These are phyloP conservation scores for Termitomyces sp. DNA, from an alignment of 768 basidiomycete species.

Conservation along the genomic window DNA sequence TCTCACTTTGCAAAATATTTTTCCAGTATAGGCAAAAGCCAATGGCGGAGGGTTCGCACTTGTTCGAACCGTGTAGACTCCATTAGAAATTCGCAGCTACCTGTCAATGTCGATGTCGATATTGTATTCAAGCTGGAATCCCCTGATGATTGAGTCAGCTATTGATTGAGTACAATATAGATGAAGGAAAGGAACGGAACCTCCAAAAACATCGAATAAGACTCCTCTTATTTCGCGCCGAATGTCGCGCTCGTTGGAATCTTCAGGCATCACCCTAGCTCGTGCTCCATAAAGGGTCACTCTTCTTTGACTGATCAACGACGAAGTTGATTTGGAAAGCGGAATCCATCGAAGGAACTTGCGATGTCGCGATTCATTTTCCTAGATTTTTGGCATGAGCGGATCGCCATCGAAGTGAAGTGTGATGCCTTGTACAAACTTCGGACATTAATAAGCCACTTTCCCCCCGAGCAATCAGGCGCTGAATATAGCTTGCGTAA, in stretches of 20 bases:
- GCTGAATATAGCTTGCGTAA: slow-evolving; percentile 71
- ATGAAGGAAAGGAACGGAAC: slow-evolving; percentile 27
- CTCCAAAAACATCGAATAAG: slow-evolving; percentile 67
- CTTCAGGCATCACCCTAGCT: slow-evolving; percentile 68
- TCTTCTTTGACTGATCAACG: slow-evolving; percentile 66
- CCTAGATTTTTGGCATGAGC: slow-evolving; percentile 25
- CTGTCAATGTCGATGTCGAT: slow-evolving; percentile 36
- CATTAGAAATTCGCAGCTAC: slow-evolving; percentile 43
- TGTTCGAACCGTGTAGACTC: slow-evolving; percentile 71
- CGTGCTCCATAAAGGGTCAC: slow-evolving; percentile 67
- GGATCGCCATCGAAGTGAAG: slow-evolving; percentile 9
- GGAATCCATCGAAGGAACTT: slow-evolving; percentile 73
- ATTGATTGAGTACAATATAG: neutral
- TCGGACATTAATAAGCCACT: slow-evolving; percentile 49
- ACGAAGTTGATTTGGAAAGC: slow-evolving; percentile 52
- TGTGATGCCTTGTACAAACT: slow-evolving; percentile 30
- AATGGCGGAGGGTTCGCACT: slow-evolving; percentile 62
- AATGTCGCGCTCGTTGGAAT: slow-evolving; percentile 65
- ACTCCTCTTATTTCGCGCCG: slow-evolving; percentile 63
- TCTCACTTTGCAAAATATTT: slow-evolving; percentile 50
- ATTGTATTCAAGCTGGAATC: slow-evolving; percentile 18
- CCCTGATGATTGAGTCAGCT: slow-evolving; percentile 25
- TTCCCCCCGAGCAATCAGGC: slow-evolving; percentile 80
- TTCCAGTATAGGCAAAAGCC: slow-evolving; percentile 71
- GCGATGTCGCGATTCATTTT: slow-evolving; percentile 57